Evolutionary conservation across 257 asterid species (phyloP), one percentile per base, ranked within the genome.

Genomic region (Osmanthus fragrans): DNA sequence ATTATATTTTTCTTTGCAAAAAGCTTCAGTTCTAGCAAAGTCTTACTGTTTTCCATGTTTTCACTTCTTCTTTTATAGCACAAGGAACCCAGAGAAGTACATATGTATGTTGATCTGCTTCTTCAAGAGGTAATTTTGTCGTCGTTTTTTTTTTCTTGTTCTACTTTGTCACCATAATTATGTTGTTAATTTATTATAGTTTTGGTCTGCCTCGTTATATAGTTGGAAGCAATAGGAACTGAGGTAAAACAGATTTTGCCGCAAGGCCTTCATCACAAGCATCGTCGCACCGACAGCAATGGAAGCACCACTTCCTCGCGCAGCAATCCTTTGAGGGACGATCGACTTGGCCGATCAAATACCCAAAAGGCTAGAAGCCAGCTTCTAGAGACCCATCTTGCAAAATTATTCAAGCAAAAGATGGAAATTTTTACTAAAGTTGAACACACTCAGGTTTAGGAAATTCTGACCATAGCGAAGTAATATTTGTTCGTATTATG

Each of bases 51-150:
- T 63, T 10, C n/a, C 34, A 58, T 65, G 18, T 25, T 80, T 77
- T 47, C 39, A 74, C 12, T 39, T 75, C 77, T 58, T 39, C 73
- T 73, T 81, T 76, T 65, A 77, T 82, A 95, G 99, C 99, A 95
- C 78, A 95, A 95, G 84, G 99, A 95, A 83, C 99, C 99, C 77
- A 89, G 99, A 84, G 99, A 95, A 87, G 98, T 95, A 81, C 99
- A 95, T 84, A 93, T 95, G 97, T 93, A 88, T 83, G 98, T 95
- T 71, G 97, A 95, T 91, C 86, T 95, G 76, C 93, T 95, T 84
- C 96, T 86, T 78, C 94, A 86, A 73, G 96, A 95, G 99, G 99
- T 95, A 85, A 74, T 70, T 54, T 32, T 45, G 30, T 40, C 66
- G 30, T 21, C 63, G 42, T 7, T 7, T 36, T 80, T n/a, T 70